Percentiles rank a stretch among this genome's conserved stretches.
phyloP scores from a whole-genome alignment of 2,329 filamentous ascomycete species.

The Fusarium sp. region DNA sequence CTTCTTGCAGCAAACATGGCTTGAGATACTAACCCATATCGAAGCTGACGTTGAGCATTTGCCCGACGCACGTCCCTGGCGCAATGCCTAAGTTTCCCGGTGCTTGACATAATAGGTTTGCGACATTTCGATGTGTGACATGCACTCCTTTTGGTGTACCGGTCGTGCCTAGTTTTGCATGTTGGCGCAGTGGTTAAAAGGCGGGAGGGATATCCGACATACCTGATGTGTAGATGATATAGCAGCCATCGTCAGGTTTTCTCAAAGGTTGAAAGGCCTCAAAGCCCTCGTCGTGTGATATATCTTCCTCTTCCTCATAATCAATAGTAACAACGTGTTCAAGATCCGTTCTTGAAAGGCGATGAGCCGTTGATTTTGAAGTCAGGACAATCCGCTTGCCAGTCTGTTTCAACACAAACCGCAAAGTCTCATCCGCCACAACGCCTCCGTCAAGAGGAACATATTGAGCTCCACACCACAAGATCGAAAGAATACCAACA shows the following conservation, averaged over 20 bases:
- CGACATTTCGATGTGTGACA: slow-evolving; percentile 65
- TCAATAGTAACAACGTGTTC: slow-evolving; percentile 48
- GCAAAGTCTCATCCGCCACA: slow-evolving; percentile 59
- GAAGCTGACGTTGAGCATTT: slow-evolving; percentile 67
- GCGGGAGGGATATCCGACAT: neutral
- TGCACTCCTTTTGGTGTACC: slow-evolving; percentile 69
- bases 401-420: slow-evolving; percentile 61
- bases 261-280: slow-evolving; percentile 1
- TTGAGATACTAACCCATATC: slow-evolving; percentile 64
- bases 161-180: slow-evolving; percentile 56
- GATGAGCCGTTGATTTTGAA: slow-evolving; percentile 51
- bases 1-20: neutral
- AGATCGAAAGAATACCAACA: slow-evolving; percentile 64
- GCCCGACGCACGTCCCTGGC: slow-evolving; percentile 62
- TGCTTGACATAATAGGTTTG: slow-evolving; percentile 62
- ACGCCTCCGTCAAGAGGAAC: slow-evolving; percentile 68
- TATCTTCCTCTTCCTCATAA: slow-evolving; percentile 17
- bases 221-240: slow-evolving; percentile 68
- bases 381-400: slow-evolving; percentile 58
- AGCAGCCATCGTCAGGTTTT: slow-evolving; percentile 52
- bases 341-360: slow-evolving; percentile 33
- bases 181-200: accelerated
- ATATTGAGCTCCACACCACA: slow-evolving; percentile 68
- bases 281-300: neutral
- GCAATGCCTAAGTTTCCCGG: slow-evolving; percentile 63